Base-by-base conservation (phyloP, 2,329 filamentous ascomycete species). In the Cercospora zeina region DNA sequence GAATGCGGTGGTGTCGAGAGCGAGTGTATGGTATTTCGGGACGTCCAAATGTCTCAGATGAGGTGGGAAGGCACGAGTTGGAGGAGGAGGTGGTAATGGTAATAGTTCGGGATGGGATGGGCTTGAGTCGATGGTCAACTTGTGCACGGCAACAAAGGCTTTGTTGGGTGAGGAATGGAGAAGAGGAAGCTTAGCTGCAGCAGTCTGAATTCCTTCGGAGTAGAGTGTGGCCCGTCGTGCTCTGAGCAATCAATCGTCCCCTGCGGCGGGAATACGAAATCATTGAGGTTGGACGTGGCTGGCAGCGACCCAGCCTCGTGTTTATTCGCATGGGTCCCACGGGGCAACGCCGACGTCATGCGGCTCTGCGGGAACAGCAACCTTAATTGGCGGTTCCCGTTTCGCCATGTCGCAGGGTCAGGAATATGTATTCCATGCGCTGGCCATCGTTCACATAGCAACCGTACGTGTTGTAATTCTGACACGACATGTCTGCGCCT, bases 271-370 rank as follows among this genome's bases (percentile, higher is more conserved):
- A 34, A 19, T 33, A 21, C 42, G 53, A 36, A 62, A 62, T 57
- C 42, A 62, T 31, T n/a, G 60, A 62, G 60, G 60, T 53, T 58
- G 54, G 60, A 54, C 27, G 59, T 49, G 59, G 59, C 16, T 34
- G 31, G 31, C 11, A 9, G 31, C 31, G 31, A 2, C 27, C 54
- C 54, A 57, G 54, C 54, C 54, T 45, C 37, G 2, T 55, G 21
- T 39, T 55, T 55, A 54, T 27, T 33, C 8, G 31, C 16, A 19
- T 27, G 36, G 31, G 37, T 27, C 6, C 36, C 10, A 42, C 51
- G 24, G 58, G 50, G 50, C 50, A 61, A 54, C 55, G 31, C 37
- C 16, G 33, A 59, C 56, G 56, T 51, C 56, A 58, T 58, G 55
- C 42, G 55, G 56, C 56, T 59, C 56, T 49, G 56, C 47, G 47